A percentile compares a stretch with the other conserved stretches of the same genome.
phyloP scores from a whole-genome alignment of 2,329 filamentous ascomycete genomes.

The Clonostachys byssicola region DNA sequence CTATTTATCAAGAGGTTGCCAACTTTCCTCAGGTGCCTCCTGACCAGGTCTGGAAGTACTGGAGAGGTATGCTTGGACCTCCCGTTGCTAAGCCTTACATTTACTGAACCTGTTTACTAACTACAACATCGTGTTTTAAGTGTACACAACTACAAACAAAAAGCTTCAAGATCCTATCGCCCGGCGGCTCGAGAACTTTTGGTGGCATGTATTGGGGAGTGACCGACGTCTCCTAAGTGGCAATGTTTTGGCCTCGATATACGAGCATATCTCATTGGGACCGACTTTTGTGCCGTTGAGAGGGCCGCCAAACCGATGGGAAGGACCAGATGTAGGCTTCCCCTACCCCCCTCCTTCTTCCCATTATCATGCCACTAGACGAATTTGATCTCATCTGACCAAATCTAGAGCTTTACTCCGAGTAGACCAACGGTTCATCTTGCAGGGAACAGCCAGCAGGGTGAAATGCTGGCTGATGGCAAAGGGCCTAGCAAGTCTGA shows the following conservation, averaged over 20 bases:
- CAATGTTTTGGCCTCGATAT: constrained; percentile 48
- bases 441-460: no score
- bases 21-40: constrained; percentile 42
- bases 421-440: no score
- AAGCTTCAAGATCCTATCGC: constrained; percentile 58
- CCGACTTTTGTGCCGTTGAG: constrained; percentile 52
- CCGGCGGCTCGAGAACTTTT: constrained; percentile 59
- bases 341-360: no score
- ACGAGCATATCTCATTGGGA: constrained; percentile 53
- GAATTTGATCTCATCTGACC: no score
- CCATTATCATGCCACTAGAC: no score
- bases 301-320: constrained; percentile 48
- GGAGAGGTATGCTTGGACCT: constrained; percentile 42
- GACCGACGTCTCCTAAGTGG: constrained; percentile 48
- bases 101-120: no score
- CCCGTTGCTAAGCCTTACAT: no score
- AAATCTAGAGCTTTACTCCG: no score
- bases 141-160: constrained; percentile 57
- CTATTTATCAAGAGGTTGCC: constrained; percentile 50
- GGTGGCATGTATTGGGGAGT: constrained; percentile 64
- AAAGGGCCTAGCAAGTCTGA: no score
- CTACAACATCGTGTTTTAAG: constrained; percentile 22
- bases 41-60: constrained; percentile 51
- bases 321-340: constrained; percentile 38
- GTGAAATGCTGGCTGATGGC: no score